Conservation (phyloP, 768 basidiomycete genomes). For the Phylloporus sp. region DNA sequence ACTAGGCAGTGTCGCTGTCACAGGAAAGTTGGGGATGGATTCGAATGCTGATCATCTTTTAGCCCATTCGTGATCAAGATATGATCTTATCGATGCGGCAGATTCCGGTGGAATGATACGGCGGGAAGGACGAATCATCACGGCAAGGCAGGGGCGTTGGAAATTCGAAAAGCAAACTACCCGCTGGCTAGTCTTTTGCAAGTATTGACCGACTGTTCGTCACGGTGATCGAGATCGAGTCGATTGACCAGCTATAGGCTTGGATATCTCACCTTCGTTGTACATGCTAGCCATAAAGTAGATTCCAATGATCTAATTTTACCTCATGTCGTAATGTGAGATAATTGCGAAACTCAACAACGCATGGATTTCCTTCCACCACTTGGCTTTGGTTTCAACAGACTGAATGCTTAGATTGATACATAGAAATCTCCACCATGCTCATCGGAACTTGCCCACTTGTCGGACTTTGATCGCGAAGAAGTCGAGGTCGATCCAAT, state of each 20-base stretch:
- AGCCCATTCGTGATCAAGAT: no score
- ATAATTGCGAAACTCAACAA: not conserved
- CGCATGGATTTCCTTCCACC: not conserved
- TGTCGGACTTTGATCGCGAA: not conserved
- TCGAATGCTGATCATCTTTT: no score
- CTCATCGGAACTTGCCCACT: not conserved
- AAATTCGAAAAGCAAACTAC: not conserved
- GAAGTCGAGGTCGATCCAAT: not conserved
- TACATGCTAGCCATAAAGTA: no score
- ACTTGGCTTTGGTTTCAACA: not conserved
- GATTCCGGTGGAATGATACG: not conserved
- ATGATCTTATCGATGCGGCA: not conserved
- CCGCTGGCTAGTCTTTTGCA: no score
- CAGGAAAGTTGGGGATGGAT: not conserved
- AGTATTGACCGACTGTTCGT: no score
- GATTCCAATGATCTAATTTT: no score
- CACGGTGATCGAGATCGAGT: not conserved
- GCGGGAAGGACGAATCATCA: not conserved
- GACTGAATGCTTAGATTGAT: slow-evolving; percentile 6
- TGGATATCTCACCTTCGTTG: no score
- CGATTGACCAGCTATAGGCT: no score
- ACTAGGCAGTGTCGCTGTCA: not conserved
- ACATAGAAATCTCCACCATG: not conserved
- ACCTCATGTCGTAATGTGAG: not conserved
- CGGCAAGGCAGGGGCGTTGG: not conserved